Evolutionary conservation across 2,329 filamentous ascomycete species (phyloP).

Genomic region (Mycosphaerelloides madeirae): DNA sequence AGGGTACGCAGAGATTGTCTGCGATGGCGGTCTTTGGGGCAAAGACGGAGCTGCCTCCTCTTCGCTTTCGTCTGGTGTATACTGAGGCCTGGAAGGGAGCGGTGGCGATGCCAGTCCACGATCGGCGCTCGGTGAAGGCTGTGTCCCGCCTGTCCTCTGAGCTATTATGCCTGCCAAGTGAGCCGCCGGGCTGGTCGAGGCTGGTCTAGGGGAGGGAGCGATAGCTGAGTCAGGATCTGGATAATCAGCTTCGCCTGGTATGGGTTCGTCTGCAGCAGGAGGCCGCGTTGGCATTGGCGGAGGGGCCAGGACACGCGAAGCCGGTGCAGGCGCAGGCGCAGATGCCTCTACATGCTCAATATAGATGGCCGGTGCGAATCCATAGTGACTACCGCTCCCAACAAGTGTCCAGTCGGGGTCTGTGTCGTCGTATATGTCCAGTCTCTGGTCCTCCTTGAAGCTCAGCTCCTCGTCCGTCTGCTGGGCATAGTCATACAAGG

Average conservation of each 20-base stretch:
- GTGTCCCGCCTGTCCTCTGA: constrained; percentile 40
- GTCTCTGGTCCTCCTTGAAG: constrained; percentile 78
- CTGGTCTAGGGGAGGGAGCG: constrained; percentile 38
- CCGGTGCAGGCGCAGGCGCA: constrained; percentile 37
- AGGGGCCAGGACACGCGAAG: constrained; percentile 22
- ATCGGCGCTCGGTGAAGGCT: constrained; percentile 22
- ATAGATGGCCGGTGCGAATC: constrained; percentile 94
- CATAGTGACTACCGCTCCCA: constrained; percentile 76
- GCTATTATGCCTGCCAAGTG: constrained; percentile 52
- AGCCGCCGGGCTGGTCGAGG: constrained; percentile 50
- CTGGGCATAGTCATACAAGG: constrained; percentile 96
- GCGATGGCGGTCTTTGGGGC: constrained; percentile 58
- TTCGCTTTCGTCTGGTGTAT: constrained; percentile 64
- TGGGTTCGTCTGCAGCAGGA: constrained; percentile 31
- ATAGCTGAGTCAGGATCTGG: constrained; percentile 43
- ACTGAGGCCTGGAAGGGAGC: constrained; percentile 51
- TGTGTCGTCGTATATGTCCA: constrained; percentile 81
- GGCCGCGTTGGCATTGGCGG: constrained; percentile 40
- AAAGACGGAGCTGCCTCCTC: constrained; percentile 59
- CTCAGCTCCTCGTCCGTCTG: constrained; percentile 98
- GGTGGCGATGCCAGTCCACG: constrained; percentile 46
- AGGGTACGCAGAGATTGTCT: constrained; percentile 41
- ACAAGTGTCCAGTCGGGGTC: constrained; percentile 97
- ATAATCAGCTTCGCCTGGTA: constrained; percentile 38
- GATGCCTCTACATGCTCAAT: constrained; percentile 64